These are phyloP conservation scores for Microstegium vimineum DNA, from an alignment of 176 grass and related monocot genomes.

Conservation along the genomic window DNA sequence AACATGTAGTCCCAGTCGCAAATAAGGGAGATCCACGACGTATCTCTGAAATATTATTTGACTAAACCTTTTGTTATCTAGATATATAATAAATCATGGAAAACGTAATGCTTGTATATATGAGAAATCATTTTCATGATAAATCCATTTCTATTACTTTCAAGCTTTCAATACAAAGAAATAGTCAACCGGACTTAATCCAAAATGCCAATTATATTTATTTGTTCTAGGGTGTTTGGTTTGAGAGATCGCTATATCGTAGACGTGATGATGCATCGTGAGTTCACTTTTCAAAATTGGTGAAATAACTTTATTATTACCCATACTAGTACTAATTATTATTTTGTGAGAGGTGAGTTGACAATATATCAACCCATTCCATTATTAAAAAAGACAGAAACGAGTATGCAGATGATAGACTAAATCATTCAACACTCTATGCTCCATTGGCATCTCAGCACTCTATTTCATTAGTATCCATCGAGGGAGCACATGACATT, in stretches of 20 bases:
- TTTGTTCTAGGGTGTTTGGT: background rate
- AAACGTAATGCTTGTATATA: background rate
- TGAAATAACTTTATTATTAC: rapidly evolving
- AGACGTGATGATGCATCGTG: background rate
- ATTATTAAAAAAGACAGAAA: background rate
- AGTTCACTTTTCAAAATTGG: background rate
- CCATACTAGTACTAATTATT: background rate
- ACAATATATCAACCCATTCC: background rate
- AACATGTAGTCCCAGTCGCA: background rate
- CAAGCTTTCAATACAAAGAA: background rate
- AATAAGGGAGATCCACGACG: background rate
- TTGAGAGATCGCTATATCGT: background rate
- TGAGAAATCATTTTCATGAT: background rate
- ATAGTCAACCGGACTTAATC: background rate
- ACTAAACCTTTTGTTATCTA: background rate
- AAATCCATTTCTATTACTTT: background rate
- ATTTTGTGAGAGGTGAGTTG: background rate
- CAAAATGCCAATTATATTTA: background rate
- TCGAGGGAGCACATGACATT: background rate
- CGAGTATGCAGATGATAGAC: background rate
- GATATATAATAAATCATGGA: too few relatives aligned
- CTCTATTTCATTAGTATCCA: too few relatives aligned
- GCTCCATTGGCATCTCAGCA: too few relatives aligned
- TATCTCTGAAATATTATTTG: background rate
- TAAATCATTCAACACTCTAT: background rate